phyloP scores from a whole-genome alignment of 2,329 filamentous ascomycete genomes.

The Xylaria hypoxylon region DNA sequence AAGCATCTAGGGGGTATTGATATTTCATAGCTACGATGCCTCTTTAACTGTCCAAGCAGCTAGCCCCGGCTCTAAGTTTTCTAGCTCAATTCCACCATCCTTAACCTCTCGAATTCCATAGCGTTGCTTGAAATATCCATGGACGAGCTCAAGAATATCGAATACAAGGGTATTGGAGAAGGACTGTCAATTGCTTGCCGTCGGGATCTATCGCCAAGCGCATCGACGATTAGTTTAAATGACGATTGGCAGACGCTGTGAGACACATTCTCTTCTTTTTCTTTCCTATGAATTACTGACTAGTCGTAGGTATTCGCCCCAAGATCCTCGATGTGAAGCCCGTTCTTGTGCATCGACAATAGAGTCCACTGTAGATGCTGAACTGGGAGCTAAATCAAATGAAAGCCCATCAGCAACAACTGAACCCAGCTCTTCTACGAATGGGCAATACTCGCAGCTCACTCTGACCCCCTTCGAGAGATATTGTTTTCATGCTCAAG shows the following conservation, averaged over 20 bases:
- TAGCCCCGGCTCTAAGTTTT: not conserved
- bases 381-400: not conserved
- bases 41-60: not conserved
- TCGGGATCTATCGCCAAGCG: conserved; percentile 38
- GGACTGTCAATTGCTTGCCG: conserved; percentile 32
- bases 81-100: not conserved
- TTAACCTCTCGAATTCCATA: not conserved
- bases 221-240: conserved; percentile 37
- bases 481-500: conserved; percentile 39
- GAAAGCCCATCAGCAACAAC: not conserved
- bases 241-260: conserved; percentile 41
- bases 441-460: not conserved
- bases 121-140: conserved; percentile 26
- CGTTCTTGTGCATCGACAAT: not conserved
- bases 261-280: conserved; percentile 26
- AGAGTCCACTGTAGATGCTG: not conserved
- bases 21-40: conserved; percentile 3
- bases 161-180: conserved; percentile 44
- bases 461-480: conserved; percentile 38
- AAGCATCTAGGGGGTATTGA: not conserved
- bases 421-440: not conserved
- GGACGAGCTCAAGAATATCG: conserved; percentile 39
- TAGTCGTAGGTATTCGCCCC: not conserved
- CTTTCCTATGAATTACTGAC: conserved; percentile 2
- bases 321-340: not conserved